Evolutionary conservation across 78 protist species (phyloP).

Genomic region (Monosiga brevicollis): DNA sequence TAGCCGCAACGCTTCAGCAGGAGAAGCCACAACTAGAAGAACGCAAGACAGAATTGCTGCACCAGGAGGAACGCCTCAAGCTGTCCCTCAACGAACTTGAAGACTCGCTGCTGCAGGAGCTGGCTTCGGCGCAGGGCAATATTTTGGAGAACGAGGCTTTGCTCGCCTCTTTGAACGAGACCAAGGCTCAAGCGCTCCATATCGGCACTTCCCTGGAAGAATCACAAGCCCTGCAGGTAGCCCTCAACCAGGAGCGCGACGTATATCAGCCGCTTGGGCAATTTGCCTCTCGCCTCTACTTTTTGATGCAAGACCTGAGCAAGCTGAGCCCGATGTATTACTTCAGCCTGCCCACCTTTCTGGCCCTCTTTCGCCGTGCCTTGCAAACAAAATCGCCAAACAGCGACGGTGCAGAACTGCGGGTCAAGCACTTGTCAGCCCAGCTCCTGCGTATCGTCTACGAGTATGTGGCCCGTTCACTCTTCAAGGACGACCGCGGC

Average conservation of each 20-base stretch:
- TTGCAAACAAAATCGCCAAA: not conserved
- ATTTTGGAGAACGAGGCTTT: constrained; percentile 72
- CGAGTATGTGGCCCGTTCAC: constrained; percentile 37
- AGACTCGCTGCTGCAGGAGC: constrained; percentile 40
- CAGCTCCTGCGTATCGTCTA: constrained; percentile 3
- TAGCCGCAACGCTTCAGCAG: constrained; percentile 48
- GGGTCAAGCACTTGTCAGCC: not conserved
- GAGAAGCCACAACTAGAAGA: constrained; percentile 71
- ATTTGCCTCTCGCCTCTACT: constrained; percentile 44
- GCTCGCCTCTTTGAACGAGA: constrained; percentile 53
- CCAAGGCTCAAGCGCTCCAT: constrained; percentile 31
- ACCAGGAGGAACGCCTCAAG: constrained; percentile 62
- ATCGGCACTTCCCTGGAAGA: constrained; percentile 40
- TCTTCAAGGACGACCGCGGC: constrained; percentile 68
- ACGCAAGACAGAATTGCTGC: constrained; percentile 38
- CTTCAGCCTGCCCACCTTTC: constrained; percentile 44
- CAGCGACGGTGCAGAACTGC: not conserved
- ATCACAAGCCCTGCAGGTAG: constrained; percentile 22
- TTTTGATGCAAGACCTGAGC: constrained; percentile 36
- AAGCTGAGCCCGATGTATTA: constrained; percentile 67
- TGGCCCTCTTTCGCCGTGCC: constrained; percentile 16
- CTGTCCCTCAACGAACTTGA: constrained; percentile 56
- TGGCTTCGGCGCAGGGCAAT: constrained; percentile 46
- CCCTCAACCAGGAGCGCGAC: constrained; percentile 62
- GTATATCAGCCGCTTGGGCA: constrained; percentile 54